These are phyloP conservation scores for Friedmanniomyces simplex DNA, from an alignment of 495 filamentous ascomycete species.

Conservation along the genomic window DNA sequence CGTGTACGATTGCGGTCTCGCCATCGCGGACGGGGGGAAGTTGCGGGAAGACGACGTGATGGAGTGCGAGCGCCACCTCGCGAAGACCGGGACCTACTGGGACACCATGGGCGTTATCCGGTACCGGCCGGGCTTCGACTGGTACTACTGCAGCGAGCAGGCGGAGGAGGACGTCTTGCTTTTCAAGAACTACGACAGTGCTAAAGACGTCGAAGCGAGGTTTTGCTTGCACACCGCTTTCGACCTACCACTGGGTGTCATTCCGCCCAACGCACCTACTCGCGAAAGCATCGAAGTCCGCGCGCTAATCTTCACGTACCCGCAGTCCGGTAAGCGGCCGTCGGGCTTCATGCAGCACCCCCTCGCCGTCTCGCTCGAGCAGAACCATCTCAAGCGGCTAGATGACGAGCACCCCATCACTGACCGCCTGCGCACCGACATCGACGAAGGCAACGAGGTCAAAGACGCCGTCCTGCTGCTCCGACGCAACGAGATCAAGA, in stretches of 20 bases:
- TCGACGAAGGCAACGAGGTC: slow-evolving; percentile 14
- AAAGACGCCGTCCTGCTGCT: slow-evolving; percentile 12
- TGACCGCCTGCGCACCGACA: slow-evolving; percentile 10
- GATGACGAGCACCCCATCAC: slow-evolving; percentile 11
- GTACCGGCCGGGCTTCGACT: slow-evolving; percentile 17
- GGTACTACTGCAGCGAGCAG: slow-evolving; percentile 18
- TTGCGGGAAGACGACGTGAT: slow-evolving; percentile 14
- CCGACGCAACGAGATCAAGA: slow-evolving; percentile 4
- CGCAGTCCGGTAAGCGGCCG: neutral
- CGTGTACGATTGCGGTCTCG: slow-evolving; percentile 18
- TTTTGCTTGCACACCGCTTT: slow-evolving; percentile 17
- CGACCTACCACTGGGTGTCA: slow-evolving; percentile 5
- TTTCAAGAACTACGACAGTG: slow-evolving; percentile 22
- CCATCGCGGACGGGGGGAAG: slow-evolving; percentile 15
- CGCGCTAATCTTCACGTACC: slow-evolving; percentile 15
- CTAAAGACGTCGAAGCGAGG: slow-evolving; percentile 5
- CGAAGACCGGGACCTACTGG: slow-evolving; percentile 16
- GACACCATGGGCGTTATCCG: slow-evolving; percentile 21
- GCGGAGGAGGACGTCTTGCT: slow-evolving; percentile 15
- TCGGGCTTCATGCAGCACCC: slow-evolving; percentile 4
- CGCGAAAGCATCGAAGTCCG: slow-evolving; percentile 17
- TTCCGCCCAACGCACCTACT: slow-evolving; percentile 5
- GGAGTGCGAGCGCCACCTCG: slow-evolving; percentile 15
- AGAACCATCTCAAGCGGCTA: slow-evolving; percentile 3
- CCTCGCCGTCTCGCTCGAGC: slow-evolving; percentile 4